Percentiles rank a stretch among this genome's conserved stretches.
Conservation (phyloP, 2,329 filamentous ascomycete genomes). For the Botryotinia narcissicola region DNA sequence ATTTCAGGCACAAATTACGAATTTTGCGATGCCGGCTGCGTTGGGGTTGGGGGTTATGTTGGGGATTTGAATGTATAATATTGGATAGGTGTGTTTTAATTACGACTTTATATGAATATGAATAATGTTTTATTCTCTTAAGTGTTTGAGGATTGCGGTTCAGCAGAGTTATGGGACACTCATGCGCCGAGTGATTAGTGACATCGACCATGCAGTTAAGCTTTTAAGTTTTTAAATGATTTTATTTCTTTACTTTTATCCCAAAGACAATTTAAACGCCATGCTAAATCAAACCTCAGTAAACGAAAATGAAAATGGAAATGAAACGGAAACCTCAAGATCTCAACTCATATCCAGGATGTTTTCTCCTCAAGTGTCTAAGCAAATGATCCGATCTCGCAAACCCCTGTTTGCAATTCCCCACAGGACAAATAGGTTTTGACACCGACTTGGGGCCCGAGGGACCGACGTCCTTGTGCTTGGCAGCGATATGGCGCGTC, state of each 20-base stretch:
- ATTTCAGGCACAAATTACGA: constrained; percentile 13
- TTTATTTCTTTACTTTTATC: not conserved
- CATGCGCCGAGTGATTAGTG: not conserved
- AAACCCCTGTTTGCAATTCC: not conserved
- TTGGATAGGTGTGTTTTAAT: not conserved
- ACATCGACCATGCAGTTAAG: not conserved
- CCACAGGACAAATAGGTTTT: constrained; percentile 6
- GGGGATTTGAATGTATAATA: not conserved
- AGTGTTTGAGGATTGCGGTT: not conserved
- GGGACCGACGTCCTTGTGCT: not conserved
- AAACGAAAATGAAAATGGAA: not conserved
- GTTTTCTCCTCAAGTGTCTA: constrained; percentile 11
- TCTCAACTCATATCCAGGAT: not conserved
- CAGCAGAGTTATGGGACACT: not conserved
- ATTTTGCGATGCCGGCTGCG: constrained; percentile 20
- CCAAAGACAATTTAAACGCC: not conserved
- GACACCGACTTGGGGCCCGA: not conserved
- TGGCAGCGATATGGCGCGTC: constrained; percentile 6
- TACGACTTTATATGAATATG: not conserved
- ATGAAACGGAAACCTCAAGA: not conserved
- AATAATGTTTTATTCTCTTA: not conserved
- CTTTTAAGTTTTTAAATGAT: not conserved
- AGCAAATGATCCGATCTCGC: constrained; percentile 12
- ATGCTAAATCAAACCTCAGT: not conserved
- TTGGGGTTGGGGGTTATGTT: constrained; percentile 13